These are phyloP conservation scores for Hygrocybe punicea DNA, from an alignment of 768 basidiomycete species.

Conservation along the genomic window DNA sequence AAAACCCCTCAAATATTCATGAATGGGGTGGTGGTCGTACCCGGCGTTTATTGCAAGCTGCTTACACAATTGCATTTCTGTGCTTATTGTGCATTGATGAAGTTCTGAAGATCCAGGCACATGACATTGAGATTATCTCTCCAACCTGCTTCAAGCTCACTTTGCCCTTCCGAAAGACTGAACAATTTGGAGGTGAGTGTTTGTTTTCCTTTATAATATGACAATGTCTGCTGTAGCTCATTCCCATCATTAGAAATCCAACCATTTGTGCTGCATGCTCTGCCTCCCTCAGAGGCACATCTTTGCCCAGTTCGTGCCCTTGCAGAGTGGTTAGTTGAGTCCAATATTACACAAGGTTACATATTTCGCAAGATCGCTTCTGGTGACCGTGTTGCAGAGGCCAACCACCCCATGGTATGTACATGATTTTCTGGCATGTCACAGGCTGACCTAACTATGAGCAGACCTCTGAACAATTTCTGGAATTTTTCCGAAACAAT, in stretches of 20 bases:
- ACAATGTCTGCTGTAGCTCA: conserved; percentile 18
- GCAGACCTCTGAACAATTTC: conserved; percentile 37
- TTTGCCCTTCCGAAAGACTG: conserved; percentile 29
- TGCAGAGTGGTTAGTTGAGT: conserved; percentile 21
- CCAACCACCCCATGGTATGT: conserved; percentile 24
- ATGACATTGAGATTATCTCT: conserved; percentile 19
- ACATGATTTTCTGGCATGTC: neutral
- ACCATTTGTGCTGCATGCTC: conserved; percentile 26
- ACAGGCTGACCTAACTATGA: no score
- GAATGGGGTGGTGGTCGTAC: conserved; percentile 4
- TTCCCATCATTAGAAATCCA: conserved; percentile 24
- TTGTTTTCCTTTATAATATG: conserved; percentile 4
- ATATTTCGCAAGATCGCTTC: conserved; percentile 31
- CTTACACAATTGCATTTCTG: conserved; percentile 32
- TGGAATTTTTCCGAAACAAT: conserved; percentile 41
- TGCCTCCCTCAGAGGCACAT: conserved; percentile 10
- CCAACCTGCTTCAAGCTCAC: conserved; percentile 20
- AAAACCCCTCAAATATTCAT: no score
- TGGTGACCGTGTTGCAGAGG: conserved; percentile 25
- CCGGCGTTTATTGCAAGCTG: conserved; percentile 27
- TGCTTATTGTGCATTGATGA: conserved; percentile 36
- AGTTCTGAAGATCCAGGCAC: conserved; percentile 32
- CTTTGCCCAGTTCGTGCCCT: conserved; percentile 31
- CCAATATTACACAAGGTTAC: conserved; percentile 28
- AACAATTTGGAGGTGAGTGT: conserved; percentile 26